These are phyloP conservation scores for Neurospora pannonica DNA, from an alignment of 495 filamentous ascomycete species.

Conservation along the genomic window DNA sequence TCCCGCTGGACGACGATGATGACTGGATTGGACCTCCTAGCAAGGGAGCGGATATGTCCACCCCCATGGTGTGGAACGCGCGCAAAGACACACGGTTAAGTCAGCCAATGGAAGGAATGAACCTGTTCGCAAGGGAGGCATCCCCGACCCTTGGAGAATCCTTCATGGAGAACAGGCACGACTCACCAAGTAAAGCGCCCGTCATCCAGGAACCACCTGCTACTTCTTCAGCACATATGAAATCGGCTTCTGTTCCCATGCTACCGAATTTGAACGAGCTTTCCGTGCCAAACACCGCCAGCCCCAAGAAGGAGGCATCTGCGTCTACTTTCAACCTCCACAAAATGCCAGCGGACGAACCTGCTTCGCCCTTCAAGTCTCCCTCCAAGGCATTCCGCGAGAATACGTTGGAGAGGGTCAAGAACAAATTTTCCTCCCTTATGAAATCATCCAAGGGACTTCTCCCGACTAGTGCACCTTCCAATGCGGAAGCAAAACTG, in stretches of 20 bases:
- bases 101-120: constrained; percentile 52
- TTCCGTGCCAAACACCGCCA: constrained; percentile 15
- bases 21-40: constrained; percentile 73
- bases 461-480: constrained; percentile 68
- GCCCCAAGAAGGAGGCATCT: constrained; percentile 54
- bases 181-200: constrained; percentile 32
- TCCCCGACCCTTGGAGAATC: constrained; percentile 13
- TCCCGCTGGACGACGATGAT: constrained; percentile 58
- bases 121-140: constrained; percentile 35
- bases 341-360: constrained; percentile 32
- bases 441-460: constrained; percentile 76
- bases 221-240: constrained; percentile 34
- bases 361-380: constrained; percentile 62
- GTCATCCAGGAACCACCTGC: constrained; percentile 23
- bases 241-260: constrained; percentile 47
- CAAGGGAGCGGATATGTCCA: constrained; percentile 15
- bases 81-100: constrained; percentile 45
- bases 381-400: constrained; percentile 58
- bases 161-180: constrained; percentile 21
- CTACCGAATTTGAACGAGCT: constrained; percentile 38
- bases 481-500: constrained; percentile 66
- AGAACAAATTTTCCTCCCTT: constrained; percentile 78
- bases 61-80: constrained; percentile 23
- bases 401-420: constrained; percentile 78
- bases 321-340: constrained; percentile 48